Conservation (phyloP, 352 stramenopile species). For the Pythium aquatile region DNA sequence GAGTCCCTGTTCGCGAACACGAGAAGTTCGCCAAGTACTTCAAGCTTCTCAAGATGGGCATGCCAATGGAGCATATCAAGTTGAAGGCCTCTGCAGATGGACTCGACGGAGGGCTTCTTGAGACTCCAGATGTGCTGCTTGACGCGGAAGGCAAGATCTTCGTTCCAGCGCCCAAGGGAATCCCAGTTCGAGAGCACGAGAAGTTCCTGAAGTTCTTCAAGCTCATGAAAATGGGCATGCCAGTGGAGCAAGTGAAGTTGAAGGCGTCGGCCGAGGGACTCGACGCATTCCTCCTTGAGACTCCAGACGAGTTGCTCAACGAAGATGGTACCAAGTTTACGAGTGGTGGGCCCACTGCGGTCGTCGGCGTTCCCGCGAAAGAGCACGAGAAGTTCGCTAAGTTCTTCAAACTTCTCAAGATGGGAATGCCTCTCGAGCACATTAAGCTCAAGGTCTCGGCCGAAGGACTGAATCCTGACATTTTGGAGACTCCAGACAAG, state of each 20-base stretch:
- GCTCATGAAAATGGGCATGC: conserved; percentile 83
- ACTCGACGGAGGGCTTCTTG: conserved; percentile 49
- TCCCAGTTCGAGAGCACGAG: conserved; percentile 60
- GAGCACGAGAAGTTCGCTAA: conserved; percentile 89
- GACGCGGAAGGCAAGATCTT: conserved; percentile 51
- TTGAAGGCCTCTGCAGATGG: conserved; percentile 78
- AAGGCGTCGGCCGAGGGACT: conserved; percentile 84
- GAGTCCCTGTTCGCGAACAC: conserved; percentile 81
- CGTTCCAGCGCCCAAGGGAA: conserved; percentile 31
- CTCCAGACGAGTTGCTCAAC: conserved; percentile 54
- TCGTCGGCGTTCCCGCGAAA: conserved; percentile 47
- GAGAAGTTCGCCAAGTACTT: conserved; percentile 93
- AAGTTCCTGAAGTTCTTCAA: conserved; percentile 82
- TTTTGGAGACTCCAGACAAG: conserved; percentile 56
- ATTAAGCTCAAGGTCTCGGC: conserved; percentile 61
- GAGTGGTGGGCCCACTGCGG: conserved; percentile 12
- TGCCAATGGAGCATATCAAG: conserved; percentile 88
- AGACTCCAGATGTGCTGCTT: conserved; percentile 51
- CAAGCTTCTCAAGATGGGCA: conserved; percentile 91
- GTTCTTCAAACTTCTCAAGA: conserved; percentile 79
- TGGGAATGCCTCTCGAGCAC: conserved; percentile 74
- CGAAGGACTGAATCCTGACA: conserved; percentile 52
- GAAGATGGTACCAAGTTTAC: conserved; percentile 50
- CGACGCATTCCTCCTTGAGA: conserved; percentile 84
- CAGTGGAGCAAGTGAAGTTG: conserved; percentile 72